Evolutionary conservation across 192 early-diverging fungal genomes (phyloP).

Genomic region (Radiomyces spectabilis): DNA sequence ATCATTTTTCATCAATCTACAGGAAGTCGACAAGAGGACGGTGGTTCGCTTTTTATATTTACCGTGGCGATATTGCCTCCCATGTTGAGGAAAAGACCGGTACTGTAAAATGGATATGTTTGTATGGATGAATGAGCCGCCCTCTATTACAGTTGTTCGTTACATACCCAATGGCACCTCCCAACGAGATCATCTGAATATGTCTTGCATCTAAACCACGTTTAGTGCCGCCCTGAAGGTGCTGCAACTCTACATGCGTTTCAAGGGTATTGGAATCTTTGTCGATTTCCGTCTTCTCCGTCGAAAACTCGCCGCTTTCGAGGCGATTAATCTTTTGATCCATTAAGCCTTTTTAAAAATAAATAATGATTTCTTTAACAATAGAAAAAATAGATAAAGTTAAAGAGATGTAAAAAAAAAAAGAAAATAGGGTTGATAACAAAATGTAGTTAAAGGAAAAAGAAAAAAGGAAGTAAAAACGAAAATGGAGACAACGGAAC

Average conservation of each 20-base stretch:
- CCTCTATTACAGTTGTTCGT: neutral
- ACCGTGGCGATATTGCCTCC: constrained; percentile 52
- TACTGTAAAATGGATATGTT: constrained; percentile 23
- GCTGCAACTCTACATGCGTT: neutral
- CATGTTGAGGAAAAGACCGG: constrained; percentile 64
- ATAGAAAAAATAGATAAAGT: neutral
- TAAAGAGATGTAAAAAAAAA: neutral
- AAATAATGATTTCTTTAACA: too few species aligned
- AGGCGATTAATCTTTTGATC: neutral
- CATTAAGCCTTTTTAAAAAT: too few species aligned
- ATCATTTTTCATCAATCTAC: neutral
- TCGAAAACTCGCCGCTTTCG: neutral
- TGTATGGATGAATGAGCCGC: neutral
- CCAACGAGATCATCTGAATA: neutral
- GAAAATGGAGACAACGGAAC: too few species aligned
- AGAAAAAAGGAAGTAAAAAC: too few species aligned
- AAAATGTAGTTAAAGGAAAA: too few species aligned
- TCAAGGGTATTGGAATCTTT: neutral
- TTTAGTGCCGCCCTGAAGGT: neutral
- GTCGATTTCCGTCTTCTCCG: neutral
- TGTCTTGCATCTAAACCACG: neutral
- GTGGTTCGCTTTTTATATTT: neutral
- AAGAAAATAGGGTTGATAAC: too few species aligned
- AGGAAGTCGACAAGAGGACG: too few species aligned
- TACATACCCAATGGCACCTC: neutral